A percentile compares a stretch with the other conserved stretches of the same genome.
These are phyloP conservation scores for Nemophila menziesii DNA, from an alignment of 257 asterid genomes.

Conservation along the genomic window DNA sequence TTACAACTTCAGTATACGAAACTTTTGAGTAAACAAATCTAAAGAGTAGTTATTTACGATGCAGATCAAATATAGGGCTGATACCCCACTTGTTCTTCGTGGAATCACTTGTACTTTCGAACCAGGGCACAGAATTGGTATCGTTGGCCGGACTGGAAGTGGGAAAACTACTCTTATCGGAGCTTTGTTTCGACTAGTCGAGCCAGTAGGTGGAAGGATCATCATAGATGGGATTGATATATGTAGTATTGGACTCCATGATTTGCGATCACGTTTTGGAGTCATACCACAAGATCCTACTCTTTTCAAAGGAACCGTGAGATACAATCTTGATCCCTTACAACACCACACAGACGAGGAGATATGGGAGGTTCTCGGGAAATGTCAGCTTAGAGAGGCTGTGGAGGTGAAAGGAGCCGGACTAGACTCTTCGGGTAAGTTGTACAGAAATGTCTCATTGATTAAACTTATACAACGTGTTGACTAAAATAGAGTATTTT, in stretches of 20 bases:
- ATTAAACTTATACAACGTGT: not conserved
- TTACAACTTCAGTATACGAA: not conserved
- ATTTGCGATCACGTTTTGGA: slow-evolving; percentile 80
- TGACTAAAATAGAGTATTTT: not conserved
- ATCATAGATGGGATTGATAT: slow-evolving; percentile 79
- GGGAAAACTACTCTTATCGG: slow-evolving; percentile 92
- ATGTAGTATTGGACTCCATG: slow-evolving; percentile 70
- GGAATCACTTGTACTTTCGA: slow-evolving; percentile 78
- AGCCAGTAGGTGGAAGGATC: slow-evolving; percentile 78
- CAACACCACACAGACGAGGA: slow-evolving; percentile 56
- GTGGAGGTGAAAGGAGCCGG: slow-evolving; percentile 75
- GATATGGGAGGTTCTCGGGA: slow-evolving; percentile 91
- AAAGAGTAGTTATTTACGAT: slow-evolving; percentile 11
- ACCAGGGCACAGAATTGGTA: slow-evolving; percentile 81
- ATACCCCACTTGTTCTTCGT: slow-evolving; percentile 69
- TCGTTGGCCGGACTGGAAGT: slow-evolving; percentile 96
- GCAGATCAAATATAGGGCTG: slow-evolving; percentile 74
- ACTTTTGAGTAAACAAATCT: slow-evolving; percentile 3
- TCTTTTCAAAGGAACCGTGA: slow-evolving; percentile 82
- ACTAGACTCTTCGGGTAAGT: slow-evolving; percentile 66
- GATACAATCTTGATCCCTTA: slow-evolving; percentile 85
- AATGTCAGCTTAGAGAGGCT: slow-evolving; percentile 79
- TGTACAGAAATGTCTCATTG: not conserved
- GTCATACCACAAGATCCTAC: slow-evolving; percentile 98
- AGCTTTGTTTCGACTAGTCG: slow-evolving; percentile 84